Conservation (phyloP, 163 green algal genomes). For the Prototheca wickerhamii region DNA sequence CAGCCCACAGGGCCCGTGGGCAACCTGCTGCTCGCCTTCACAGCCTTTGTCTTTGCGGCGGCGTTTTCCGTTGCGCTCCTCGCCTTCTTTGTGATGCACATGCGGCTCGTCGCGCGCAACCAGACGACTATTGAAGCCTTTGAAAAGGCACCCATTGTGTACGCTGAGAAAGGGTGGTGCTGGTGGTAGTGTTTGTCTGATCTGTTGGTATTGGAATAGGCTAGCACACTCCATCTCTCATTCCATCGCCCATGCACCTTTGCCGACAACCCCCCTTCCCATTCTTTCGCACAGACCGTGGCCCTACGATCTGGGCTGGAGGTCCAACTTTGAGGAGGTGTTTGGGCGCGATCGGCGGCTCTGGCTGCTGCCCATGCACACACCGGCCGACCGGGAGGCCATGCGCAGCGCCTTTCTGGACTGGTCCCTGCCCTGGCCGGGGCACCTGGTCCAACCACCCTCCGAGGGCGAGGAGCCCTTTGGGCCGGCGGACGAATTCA, state of each 20-base stretch:
- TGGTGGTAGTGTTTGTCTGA: not conserved
- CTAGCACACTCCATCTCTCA: not conserved
- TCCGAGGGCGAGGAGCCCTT: no score
- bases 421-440: conserved; percentile 1
- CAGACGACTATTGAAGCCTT: conserved; percentile 88
- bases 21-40: conserved; percentile 37
- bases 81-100: conserved; percentile 76
- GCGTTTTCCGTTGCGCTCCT: conserved; percentile 61
- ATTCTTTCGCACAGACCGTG: conserved; percentile 34
- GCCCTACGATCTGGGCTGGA: conserved; percentile 61
- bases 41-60: conserved; percentile 54
- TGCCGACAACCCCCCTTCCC: not conserved
- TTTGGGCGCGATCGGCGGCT: conserved; percentile 40
- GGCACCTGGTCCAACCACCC: no score
- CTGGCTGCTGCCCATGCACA: conserved; percentile 16
- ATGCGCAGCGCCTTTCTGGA: conserved; percentile 4
- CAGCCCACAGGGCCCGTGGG: not conserved
- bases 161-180: not conserved
- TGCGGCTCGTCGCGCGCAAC: conserved; percentile 57
- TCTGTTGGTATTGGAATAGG: not conserved
- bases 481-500: no score
- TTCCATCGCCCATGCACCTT: no score
- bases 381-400: not conserved
- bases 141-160: conserved; percentile 63
- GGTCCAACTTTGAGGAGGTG: conserved; percentile 63